Evolutionary conservation across 306 rosid genomes (phyloP).

Genomic region (Sophora flavescens): DNA sequence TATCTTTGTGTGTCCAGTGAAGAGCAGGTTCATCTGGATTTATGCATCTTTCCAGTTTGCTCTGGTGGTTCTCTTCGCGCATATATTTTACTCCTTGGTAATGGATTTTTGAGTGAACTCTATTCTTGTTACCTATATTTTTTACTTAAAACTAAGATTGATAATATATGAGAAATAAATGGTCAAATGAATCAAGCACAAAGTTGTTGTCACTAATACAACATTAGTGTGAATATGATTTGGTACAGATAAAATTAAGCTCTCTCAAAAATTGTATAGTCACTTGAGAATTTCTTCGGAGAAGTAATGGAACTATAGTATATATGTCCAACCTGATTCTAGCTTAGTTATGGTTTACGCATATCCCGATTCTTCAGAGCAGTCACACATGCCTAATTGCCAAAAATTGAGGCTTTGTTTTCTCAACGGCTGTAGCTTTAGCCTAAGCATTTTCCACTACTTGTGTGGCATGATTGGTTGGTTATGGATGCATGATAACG

Average conservation of each 20-base stretch:
- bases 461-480: conserved; percentile 17
- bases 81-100: conserved; percentile 93
- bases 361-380: conserved; percentile 14
- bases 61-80: conserved; percentile 93
- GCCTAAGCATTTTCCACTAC: background rate
- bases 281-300: background rate
- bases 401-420: conserved; percentile 4
- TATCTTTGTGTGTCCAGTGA: conserved; percentile 62
- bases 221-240: background rate
- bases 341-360: conserved; percentile 37
- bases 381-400: conserved; percentile 3
- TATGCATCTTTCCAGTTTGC: conserved; percentile 92
- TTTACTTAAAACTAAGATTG: conserved; percentile 29
- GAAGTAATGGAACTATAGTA: background rate
- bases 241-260: background rate
- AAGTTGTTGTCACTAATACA: background rate
- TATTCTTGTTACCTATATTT: conserved; percentile 4
- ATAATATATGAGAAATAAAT: background rate
- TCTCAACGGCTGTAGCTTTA: background rate
- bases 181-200: conserved; percentile 5
- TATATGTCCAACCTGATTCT: conserved; percentile 12
- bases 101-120: conserved; percentile 31
- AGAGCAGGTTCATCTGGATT: conserved; percentile 93
- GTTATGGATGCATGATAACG: conserved; percentile 3
- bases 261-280: background rate